phyloP scores from a whole-genome alignment of 2,329 filamentous ascomycete species.

The Fusarium poae region DNA sequence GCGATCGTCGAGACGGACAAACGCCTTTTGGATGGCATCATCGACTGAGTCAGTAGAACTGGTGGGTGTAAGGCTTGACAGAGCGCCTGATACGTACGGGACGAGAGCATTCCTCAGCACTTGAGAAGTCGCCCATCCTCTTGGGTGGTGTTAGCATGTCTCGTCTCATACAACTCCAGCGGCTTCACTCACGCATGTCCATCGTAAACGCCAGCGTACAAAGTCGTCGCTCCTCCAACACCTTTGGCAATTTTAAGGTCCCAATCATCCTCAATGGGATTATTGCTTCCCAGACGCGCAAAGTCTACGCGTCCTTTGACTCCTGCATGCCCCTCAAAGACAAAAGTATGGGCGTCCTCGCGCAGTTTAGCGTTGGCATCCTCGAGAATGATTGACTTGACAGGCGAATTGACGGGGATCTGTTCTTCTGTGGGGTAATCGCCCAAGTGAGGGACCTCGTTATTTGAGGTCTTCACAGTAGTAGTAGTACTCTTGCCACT shows the following conservation, averaged over 20 bases:
- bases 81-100: constrained; percentile 56
- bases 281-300: constrained; percentile 53
- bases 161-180: neutral
- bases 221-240: constrained; percentile 45
- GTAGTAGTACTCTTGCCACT: neutral
- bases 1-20: constrained; percentile 68
- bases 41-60: constrained; percentile 63
- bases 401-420: constrained; percentile 47
- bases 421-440: constrained; percentile 35
- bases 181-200: constrained; percentile 60
- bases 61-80: constrained; percentile 50
- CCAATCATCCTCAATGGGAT: constrained; percentile 55
- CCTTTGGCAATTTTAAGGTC: constrained; percentile 51
- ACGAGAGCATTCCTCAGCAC: constrained; percentile 59
- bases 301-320: constrained; percentile 52
- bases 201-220: constrained; percentile 61
- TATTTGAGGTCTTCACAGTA: neutral
- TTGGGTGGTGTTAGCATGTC: constrained; percentile 17
- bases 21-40: constrained; percentile 68
- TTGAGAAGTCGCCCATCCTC: constrained; percentile 59
- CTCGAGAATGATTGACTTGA: constrained; percentile 45
- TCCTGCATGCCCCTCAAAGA: constrained; percentile 47
- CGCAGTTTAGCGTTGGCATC: constrained; percentile 52
- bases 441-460: constrained; percentile 23
- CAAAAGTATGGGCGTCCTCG: constrained; percentile 49